Conservation (phyloP, 352 stramenopile genomes). For the Phytophthora sp. region DNA sequence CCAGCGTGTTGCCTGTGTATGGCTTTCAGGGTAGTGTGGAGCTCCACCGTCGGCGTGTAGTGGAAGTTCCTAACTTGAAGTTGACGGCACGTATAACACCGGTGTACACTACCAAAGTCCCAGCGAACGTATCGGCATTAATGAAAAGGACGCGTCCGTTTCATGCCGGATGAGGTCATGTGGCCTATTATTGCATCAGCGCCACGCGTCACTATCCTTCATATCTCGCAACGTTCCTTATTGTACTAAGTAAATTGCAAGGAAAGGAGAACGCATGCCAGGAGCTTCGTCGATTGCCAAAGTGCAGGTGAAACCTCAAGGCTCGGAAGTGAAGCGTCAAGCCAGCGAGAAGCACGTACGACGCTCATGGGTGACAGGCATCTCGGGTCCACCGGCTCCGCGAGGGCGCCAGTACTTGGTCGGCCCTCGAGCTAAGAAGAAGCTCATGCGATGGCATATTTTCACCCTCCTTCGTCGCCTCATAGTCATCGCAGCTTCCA, state of each 20-base stretch:
- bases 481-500: constrained; percentile 33
- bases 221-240: no score
- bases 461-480: constrained; percentile 38
- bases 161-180: no score
- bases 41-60: no score
- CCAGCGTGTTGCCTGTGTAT: no score
- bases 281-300: constrained; percentile 14
- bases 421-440: constrained; percentile 16
- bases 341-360: background rate
- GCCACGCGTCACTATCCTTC: no score
- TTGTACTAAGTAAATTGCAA: background rate
- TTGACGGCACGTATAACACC: no score
- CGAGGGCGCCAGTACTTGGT: constrained; percentile 19
- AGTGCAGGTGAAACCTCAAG: constrained; percentile 22
- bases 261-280: background rate
- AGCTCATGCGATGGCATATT: constrained; percentile 20
- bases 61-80: no score
- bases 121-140: no score
- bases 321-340: background rate
- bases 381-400: background rate
- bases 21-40: no score
- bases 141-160: no score
- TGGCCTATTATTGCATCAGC: no score
- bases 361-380: constrained; percentile 2
- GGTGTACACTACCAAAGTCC: no score